These are phyloP conservation scores for Suhomyces bolitotheri DNA, from an alignment of 1,139 yeast genomes.

Conservation along the genomic window DNA sequence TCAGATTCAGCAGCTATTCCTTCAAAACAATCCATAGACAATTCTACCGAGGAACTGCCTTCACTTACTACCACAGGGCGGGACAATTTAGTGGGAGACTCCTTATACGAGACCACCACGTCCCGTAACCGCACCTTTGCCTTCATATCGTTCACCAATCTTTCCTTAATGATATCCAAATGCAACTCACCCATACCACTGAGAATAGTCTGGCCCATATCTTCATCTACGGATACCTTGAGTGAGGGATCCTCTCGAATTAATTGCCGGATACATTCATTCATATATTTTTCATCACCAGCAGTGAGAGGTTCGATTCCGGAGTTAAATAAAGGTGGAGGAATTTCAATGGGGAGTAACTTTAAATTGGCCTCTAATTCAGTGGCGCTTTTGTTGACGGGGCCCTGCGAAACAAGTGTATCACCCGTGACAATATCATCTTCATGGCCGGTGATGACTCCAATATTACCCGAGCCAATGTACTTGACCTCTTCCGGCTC, in stretches of 20 bases:
- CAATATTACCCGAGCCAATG: conserved; percentile 79
- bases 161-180: conserved; percentile 79
- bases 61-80: conserved; percentile 3
- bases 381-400: conserved; percentile 46
- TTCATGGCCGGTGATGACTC: conserved; percentile 76
- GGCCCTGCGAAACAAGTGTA: conserved; percentile 65
- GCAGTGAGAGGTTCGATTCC: conserved; percentile 80
- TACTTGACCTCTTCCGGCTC: conserved; percentile 67
- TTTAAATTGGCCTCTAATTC: conserved; percentile 50
- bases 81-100: conserved; percentile 47
- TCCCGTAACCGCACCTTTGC: conserved; percentile 80
- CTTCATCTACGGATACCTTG: conserved; percentile 69
- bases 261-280: conserved; percentile 61
- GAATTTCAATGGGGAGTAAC: conserved; percentile 76
- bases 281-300: conserved; percentile 74
- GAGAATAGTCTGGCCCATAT: conserved; percentile 80
- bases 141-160: conserved; percentile 75
- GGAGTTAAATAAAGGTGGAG: conserved; percentile 91
- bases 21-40: conserved; percentile 56
- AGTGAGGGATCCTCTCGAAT: conserved; percentile 85
- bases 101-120: conserved; percentile 87
- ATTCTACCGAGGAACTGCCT: conserved; percentile 25
- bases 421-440: conserved; percentile 86
- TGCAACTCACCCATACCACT: conserved; percentile 98
- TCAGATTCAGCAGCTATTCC: conserved; percentile 39